Conservation (phyloP, 352 stramenopile species). For the Phytophthora constricta region DNA sequence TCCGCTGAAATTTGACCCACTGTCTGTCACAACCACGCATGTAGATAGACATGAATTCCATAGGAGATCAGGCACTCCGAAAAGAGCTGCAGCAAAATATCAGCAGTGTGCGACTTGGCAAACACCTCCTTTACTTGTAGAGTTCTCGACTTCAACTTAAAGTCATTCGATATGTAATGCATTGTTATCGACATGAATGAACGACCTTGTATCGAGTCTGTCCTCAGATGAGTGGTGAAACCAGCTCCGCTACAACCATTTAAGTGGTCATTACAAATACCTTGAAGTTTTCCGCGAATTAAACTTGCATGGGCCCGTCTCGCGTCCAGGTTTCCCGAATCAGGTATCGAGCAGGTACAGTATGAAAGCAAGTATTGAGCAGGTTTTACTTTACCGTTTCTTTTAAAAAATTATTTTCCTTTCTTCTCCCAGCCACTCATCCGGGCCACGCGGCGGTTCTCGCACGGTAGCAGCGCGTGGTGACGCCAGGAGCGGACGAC, state of each 20-base stretch:
- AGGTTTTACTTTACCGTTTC: too few species aligned
- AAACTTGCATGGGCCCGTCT: too few species aligned
- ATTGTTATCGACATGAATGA: conserved; percentile 7
- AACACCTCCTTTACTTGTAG: neutral
- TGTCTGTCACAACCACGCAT: conserved; percentile 3
- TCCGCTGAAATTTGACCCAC: conserved; percentile 9
- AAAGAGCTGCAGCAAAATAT: neutral
- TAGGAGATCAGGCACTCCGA: conserved; percentile 2
- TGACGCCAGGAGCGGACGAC: too few species aligned
- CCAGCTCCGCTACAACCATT: too few species aligned
- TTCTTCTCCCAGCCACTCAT: too few species aligned
- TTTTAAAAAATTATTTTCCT: too few species aligned
- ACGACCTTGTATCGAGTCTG: neutral
- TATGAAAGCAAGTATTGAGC: too few species aligned
- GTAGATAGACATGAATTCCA: neutral
- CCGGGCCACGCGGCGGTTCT: too few species aligned
- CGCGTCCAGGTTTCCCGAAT: too few species aligned
- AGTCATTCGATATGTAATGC: neutral
- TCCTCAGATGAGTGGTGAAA: conserved; percentile 4
- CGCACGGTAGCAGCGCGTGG: too few species aligned
- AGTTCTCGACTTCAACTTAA: neutral
- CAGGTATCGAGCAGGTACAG: too few species aligned
- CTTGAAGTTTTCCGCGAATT: too few species aligned
- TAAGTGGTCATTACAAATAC: neutral
- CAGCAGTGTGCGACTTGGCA: neutral